Conservation (phyloP, 2,329 filamentous ascomycete species). For the Cytospora schulzeri region DNA sequence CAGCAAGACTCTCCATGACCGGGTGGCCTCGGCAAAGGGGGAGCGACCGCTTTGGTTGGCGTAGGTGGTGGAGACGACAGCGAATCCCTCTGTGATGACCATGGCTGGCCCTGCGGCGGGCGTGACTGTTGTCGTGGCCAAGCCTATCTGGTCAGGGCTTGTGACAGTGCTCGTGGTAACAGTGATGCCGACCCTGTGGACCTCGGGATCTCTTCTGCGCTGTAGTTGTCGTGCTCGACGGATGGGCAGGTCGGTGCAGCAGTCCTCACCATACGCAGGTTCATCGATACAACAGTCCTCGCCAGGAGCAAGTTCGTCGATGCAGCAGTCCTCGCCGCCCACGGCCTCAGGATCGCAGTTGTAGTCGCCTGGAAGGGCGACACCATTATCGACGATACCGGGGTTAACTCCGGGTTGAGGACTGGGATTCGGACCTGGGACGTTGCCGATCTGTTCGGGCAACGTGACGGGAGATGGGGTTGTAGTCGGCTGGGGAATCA, state of each 20-base stretch:
- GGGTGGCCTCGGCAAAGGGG: conserved; percentile 11
- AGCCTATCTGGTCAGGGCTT: not conserved
- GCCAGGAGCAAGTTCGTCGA: not conserved
- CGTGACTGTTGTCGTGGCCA: not conserved
- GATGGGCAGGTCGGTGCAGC: not conserved
- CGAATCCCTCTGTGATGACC: not conserved
- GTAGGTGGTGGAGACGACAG: conserved; percentile 8
- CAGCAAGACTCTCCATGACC: not conserved
- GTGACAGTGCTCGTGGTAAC: not conserved
- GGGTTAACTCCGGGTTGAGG: not conserved
- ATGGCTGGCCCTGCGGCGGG: not conserved
- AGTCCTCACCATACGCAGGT: not conserved
- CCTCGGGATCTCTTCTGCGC: not conserved
- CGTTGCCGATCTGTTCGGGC: not conserved
- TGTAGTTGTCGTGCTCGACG: not conserved
- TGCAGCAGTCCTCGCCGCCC: not conserved
- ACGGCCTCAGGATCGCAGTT: not conserved
- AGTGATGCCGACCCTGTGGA: not conserved
- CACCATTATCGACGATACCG: not conserved
- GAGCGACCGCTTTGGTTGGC: conserved; percentile 2
- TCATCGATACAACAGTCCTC: not conserved
- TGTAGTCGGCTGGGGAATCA: not conserved
- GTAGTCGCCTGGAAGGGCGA: not conserved
- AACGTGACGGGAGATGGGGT: not conserved
- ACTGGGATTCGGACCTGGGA: not conserved